Percentiles rank a stretch among this genome's conserved stretches.
phyloP scores from a whole-genome alignment of 2,329 filamentous ascomycete species.

The Verticillium zaregamsianum region DNA sequence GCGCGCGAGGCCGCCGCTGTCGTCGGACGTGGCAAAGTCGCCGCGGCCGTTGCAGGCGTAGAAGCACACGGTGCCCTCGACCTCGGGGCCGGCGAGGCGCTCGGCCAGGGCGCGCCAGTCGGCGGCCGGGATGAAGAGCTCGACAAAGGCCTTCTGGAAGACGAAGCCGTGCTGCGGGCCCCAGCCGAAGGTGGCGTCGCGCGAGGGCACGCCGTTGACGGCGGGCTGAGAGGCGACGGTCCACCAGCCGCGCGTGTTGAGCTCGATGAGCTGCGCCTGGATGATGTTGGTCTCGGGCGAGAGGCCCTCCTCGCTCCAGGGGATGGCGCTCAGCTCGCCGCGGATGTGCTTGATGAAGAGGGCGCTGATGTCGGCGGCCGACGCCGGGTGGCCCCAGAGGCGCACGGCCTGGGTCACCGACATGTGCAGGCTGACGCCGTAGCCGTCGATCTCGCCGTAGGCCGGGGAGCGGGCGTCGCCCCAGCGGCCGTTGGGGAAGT shows the following conservation, averaged over 20 bases:
- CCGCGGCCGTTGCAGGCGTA: slow-evolving; percentile 78
- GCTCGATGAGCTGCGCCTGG: slow-evolving; percentile 64
- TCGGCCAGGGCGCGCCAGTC: slow-evolving; percentile 68
- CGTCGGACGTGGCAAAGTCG: slow-evolving; percentile 72
- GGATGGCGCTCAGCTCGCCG: slow-evolving; percentile 75
- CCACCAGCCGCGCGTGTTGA: slow-evolving; percentile 89
- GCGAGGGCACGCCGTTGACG: slow-evolving; percentile 78
- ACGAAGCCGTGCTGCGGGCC: slow-evolving; percentile 89
- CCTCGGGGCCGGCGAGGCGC: slow-evolving; percentile 39
- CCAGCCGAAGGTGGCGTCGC: slow-evolving; percentile 83
- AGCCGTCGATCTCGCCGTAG: slow-evolving; percentile 97
- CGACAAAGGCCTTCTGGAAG: slow-evolving; percentile 97
- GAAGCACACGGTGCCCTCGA: slow-evolving; percentile 69
- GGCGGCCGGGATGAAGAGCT: slow-evolving; percentile 77
- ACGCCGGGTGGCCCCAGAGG: slow-evolving; percentile 79
- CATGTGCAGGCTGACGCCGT: slow-evolving; percentile 92
- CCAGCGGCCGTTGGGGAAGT: slow-evolving; percentile 95
- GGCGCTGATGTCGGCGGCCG: slow-evolving; percentile 65
- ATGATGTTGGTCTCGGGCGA: slow-evolving; percentile 82
- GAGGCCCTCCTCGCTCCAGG: slow-evolving; percentile 90
- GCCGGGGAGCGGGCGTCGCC: slow-evolving; percentile 89
- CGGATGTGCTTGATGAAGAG: slow-evolving; percentile 80
- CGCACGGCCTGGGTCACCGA: slow-evolving; percentile 76
- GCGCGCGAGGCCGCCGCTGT: slow-evolving; percentile 28
- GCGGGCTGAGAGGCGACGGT: slow-evolving; percentile 93